These are phyloP conservation scores for Boeremia exigua DNA, from an alignment of 2,329 filamentous ascomycete genomes.

Conservation along the genomic window DNA sequence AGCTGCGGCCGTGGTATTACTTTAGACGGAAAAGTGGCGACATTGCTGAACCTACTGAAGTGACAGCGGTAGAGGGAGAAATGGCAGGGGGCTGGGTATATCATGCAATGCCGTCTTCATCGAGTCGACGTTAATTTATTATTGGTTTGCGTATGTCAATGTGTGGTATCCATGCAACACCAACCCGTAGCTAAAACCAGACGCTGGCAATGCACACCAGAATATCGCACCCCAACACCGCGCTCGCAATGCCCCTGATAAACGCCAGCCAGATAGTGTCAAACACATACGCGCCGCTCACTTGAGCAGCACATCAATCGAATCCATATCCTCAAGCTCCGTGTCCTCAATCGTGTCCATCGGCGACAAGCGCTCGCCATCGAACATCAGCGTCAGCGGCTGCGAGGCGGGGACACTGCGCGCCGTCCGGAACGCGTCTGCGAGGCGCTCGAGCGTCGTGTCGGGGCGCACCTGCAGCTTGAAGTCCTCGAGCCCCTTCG, in stretches of 20 bases:
- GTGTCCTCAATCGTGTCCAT: slow-evolving; percentile 39
- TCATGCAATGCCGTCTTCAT: no score
- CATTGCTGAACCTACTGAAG: no score
- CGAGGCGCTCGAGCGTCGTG: slow-evolving; percentile 40
- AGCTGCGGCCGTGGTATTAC: no score
- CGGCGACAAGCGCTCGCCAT: slow-evolving; percentile 46
- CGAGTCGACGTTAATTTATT: no score
- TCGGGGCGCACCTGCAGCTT: slow-evolving; percentile 56
- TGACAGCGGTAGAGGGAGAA: no score
- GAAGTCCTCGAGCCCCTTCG: slow-evolving; percentile 58
- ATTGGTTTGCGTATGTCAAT: no score
- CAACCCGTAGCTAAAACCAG: no score
- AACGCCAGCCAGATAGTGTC: not conserved
- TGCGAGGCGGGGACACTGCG: slow-evolving; percentile 32
- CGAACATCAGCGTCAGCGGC: slow-evolving; percentile 45
- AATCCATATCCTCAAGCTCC: slow-evolving; percentile 48
- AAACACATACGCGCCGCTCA: slow-evolving; percentile 16
- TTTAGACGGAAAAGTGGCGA: no score
- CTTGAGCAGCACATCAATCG: slow-evolving; percentile 46
- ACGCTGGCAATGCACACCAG: not conserved
- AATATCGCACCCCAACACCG: slow-evolving; percentile 16
- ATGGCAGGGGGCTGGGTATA: no score
- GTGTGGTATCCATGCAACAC: no score
- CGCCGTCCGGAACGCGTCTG: slow-evolving; percentile 36
- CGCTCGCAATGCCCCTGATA: slow-evolving; percentile 2